Conservation (phyloP, 331 rosid genomes). For the Malus hybrid region DNA sequence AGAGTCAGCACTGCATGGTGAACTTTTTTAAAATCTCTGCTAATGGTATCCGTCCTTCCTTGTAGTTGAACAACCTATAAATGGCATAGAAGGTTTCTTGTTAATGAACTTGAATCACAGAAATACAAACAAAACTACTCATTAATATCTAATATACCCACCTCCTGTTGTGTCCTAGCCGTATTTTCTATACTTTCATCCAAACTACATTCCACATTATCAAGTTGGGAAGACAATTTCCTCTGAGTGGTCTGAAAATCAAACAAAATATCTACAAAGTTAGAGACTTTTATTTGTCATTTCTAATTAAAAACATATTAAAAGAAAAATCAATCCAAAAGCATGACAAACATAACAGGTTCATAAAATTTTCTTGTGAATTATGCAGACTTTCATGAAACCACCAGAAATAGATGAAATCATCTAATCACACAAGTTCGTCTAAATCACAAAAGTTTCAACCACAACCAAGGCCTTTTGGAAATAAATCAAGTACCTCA, state of each 20-base stretch:
- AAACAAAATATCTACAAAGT: slow-evolving; percentile 7
- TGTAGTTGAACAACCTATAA: slow-evolving; percentile 46
- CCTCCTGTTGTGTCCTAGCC: slow-evolving; percentile 48
- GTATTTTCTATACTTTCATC: slow-evolving; percentile 44
- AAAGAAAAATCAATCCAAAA: not conserved
- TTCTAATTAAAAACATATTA: not conserved
- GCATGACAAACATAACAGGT: not conserved
- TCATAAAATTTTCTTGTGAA: not conserved
- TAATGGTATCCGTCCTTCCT: slow-evolving; percentile 27
- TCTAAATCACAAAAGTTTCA: not conserved
- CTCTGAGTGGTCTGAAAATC: slow-evolving; percentile 54
- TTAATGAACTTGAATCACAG: slow-evolving; percentile 14
- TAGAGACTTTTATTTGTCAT: slow-evolving; percentile 1
- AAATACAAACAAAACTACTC: slow-evolving; percentile 2
- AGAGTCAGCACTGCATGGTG: slow-evolving; percentile 36
- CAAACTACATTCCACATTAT: slow-evolving; percentile 41
- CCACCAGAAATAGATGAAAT: not conserved
- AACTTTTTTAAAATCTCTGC: slow-evolving; percentile 34
- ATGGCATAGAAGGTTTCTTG: slow-evolving; percentile 8
- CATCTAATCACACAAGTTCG: not conserved
- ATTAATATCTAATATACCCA: slow-evolving; percentile 18
- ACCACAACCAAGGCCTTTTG: not conserved
- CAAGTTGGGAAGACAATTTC: slow-evolving; percentile 50
- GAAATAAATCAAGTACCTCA: not conserved
- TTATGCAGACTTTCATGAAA: not conserved